A percentile compares a stretch with the other conserved stretches of the same genome.
Evolutionary conservation across 1,139 yeast genomes (phyloP).

Genomic region (Groenewaldozyma auringiensis): DNA sequence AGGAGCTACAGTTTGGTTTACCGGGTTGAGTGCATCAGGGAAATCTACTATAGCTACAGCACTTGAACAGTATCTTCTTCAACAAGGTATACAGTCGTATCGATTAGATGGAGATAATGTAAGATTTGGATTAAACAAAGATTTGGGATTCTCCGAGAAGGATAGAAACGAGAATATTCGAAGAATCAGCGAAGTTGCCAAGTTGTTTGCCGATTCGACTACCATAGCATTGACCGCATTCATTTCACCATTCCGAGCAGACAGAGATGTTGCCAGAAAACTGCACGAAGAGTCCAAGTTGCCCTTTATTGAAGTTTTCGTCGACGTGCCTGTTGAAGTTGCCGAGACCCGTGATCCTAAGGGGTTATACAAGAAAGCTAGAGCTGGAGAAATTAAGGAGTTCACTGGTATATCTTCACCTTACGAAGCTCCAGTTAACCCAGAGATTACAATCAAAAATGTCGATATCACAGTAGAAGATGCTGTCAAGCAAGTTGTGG

Average conservation of each 20-base stretch:
- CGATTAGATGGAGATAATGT: conserved; percentile 93
- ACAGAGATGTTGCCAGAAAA: conserved; percentile 78
- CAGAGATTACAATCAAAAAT: conserved; percentile 78
- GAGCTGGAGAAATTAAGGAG: conserved; percentile 89
- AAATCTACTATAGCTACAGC: conserved; percentile 89
- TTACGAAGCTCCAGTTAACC: conserved; percentile 79
- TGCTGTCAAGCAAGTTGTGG: conserved; percentile 64
- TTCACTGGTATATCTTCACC: conserved; percentile 96
- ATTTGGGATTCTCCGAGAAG: conserved; percentile 81
- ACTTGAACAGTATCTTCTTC: conserved; percentile 70
- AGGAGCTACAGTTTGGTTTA: conserved; percentile 90
- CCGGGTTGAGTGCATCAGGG: conserved; percentile 93
- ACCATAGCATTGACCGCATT: conserved; percentile 80
- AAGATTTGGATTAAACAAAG: conserved; percentile 90
- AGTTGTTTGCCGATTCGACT: conserved; percentile 85
- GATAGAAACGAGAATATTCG: conserved; percentile 93
- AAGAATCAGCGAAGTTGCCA: conserved; percentile 89
- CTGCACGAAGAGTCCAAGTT: conserved; percentile 67
- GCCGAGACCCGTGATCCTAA: conserved; percentile 97
- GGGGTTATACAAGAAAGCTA: conserved; percentile 92
- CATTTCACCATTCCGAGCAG: conserved; percentile 82
- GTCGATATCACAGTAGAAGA: conserved; percentile 68
- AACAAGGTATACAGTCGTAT: conserved; percentile 58
- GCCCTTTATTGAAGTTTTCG: conserved; percentile 83
- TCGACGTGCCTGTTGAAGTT: conserved; percentile 86